Conservation (phyloP, 1,284 basidiomycete genomes). For the Phylloboletellus chloephorus region DNA sequence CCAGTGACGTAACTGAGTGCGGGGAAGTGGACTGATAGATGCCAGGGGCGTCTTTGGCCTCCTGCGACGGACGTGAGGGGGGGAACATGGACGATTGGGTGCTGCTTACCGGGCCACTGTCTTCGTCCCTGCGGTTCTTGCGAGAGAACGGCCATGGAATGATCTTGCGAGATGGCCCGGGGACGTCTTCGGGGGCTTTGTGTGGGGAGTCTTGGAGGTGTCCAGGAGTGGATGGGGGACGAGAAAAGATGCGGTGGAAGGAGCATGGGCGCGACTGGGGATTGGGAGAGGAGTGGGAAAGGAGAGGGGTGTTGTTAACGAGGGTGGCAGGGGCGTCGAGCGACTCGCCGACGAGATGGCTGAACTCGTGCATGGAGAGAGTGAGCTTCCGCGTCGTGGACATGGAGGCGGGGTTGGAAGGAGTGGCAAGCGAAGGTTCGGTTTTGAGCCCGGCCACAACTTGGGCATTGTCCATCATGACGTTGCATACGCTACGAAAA, state of each 20-base stretch:
- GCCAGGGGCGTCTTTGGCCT: conserved; percentile 6
- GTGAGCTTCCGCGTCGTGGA: conserved; percentile 27
- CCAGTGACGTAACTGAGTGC: conserved; percentile 16
- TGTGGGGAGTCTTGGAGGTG: conserved; percentile 8
- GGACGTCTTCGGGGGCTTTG: conserved; percentile 12
- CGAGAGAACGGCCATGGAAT: conserved; percentile 31
- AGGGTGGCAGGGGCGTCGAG: conserved; percentile 21
- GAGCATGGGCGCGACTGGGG: conserved; percentile 12
- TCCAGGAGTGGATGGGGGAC: conserved; percentile 18
- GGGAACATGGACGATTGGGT: neutral
- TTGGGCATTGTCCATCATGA: too few species aligned
- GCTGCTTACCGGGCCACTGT: conserved; percentile 9
- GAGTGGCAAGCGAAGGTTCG: conserved; percentile 19
- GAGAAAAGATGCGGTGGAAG: conserved; percentile 31
- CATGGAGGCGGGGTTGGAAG: conserved; percentile 17
- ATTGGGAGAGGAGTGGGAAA: conserved; percentile 21
- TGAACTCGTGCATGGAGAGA: conserved; percentile 31
- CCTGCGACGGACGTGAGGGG: conserved; percentile 9
- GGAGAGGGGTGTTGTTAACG: conserved; percentile 22
- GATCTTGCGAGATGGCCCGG: conserved; percentile 24
- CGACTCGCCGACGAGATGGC: conserved; percentile 32
- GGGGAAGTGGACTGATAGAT: conserved; percentile 1
- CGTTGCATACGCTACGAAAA: too few species aligned
- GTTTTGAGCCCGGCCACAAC: too few species aligned
- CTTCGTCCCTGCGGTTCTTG: conserved; percentile 15